Base-by-base conservation (phyloP, 257 asterid species). In the Linderniella brevidens region DNA sequence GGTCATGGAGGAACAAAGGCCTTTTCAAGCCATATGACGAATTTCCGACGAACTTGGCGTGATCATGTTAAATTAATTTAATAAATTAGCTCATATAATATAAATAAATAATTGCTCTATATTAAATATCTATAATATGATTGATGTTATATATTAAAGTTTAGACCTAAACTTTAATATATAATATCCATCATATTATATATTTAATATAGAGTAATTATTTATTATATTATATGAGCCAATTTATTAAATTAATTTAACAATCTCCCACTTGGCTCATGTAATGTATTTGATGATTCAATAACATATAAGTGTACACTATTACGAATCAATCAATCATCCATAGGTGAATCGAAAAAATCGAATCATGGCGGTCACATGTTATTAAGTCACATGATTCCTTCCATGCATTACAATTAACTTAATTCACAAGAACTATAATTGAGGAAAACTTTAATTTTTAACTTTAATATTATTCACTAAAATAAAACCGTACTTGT, bases 231-330 rank as follows among this genome's bases (percentile, higher is more conserved):
- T 25, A 25, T 3, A 25, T 25, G 32, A 25, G 32, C 6, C 32
- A 25, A n/a, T n/a, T n/a, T 38, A 2, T n/a, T n/a, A n/a, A n/a
- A n/a, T 2, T 38, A 38, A 38, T 38, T 1, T n/a, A 38, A 38
- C 43, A 38, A 38, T 38, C 43, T 38, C 43, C 43, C 43, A 38
- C 43, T 38, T 11, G 43, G 4, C 43, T n/a, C 43, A 8, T 38
- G 8, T 38, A 9, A 38, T 38, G n/a, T 3, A 38, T 1, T 38
- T 38, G 8, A 38, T 8, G 43, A 38, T 38, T 38, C 13, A 38
- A 38, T 38, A 38, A 38, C 3, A 38, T 3, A 9, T 38, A 38
- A 9, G 43, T 38, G 43, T n/a, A n/a, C 43, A 38, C 43, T 9
- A 38, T 38, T 38, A 11, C 8, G 14, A 38, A 38, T 38, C 14